phyloP scores from a whole-genome alignment of 1,284 basidiomycete species.

The Porogramme epimiltina region DNA sequence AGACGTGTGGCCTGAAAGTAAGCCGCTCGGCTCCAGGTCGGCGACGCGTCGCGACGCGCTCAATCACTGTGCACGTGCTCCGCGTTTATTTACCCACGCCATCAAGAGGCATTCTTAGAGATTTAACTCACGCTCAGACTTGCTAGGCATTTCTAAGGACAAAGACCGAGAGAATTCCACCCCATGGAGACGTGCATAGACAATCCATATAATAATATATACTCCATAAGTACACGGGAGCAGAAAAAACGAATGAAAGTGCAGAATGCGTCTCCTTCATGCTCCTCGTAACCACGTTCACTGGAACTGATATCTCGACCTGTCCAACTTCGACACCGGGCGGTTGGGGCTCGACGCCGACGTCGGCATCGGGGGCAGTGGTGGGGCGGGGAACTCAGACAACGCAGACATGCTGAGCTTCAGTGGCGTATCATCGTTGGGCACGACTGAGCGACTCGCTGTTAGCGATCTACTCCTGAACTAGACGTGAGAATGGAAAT shows the following conservation, averaged over 20 bases:
- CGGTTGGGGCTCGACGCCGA: conserved; percentile 12
- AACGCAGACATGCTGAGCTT: conserved; percentile 29
- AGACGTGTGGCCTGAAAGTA: conserved; percentile 1
- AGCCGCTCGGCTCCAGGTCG: conserved; percentile 1
- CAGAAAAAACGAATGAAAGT: background rate
- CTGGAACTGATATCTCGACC: conserved; percentile 38
- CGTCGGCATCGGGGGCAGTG: conserved; percentile 37
- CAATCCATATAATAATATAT: conserved; percentile 7
- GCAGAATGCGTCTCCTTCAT: background rate
- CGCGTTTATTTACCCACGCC: conserved; percentile 11
- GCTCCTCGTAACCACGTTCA: conserved; percentile 12
- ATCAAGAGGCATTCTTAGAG: background rate
- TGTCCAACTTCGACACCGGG: conserved; percentile 37
- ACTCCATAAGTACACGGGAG: conserved; percentile 14
- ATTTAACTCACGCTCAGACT: too few species aligned
- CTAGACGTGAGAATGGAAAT: background rate
- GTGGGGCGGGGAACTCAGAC: conserved; percentile 43
- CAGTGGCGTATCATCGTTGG: conserved; percentile 19
- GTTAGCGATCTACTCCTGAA: background rate
- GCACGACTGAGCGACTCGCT: conserved; percentile 8
- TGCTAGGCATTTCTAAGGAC: too few species aligned
- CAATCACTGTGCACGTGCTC: conserved; percentile 8
- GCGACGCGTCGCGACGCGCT: conserved; percentile 21
- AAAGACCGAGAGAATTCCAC: too few species aligned
- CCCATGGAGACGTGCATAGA: too few species aligned